Evolutionary conservation across 169 alveolate species (phyloP).

Genomic region (Plasmodium gallinaceum): DNA sequence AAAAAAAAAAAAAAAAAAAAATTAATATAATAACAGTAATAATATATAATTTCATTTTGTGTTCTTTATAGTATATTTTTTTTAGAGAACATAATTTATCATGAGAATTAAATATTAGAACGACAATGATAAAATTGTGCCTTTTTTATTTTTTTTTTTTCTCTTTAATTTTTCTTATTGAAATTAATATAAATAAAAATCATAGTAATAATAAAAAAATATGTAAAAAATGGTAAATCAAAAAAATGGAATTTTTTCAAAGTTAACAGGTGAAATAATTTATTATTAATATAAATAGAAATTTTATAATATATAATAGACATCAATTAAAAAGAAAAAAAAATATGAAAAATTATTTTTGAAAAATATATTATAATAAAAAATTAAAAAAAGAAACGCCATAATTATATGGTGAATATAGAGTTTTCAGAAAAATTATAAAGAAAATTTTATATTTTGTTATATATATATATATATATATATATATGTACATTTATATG

Average conservation of each 20-base stretch:
- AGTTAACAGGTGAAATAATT: slow-evolving; percentile 48
- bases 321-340: neutral
- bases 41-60: too few relatives aligned
- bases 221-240: slow-evolving; percentile 44
- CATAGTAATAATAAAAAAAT: neutral
- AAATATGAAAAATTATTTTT: neutral
- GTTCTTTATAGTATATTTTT: too few relatives aligned
- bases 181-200: neutral
- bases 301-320: neutral
- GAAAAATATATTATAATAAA: neutral
- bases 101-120: neutral
- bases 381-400: neutral
- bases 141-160: neutral
- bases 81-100: too few relatives aligned
- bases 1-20: too few relatives aligned
- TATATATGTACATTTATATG: too few relatives aligned
- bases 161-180: neutral
- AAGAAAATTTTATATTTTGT: too few relatives aligned
- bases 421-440: too few relatives aligned
- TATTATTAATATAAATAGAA: neutral
- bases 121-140: neutral
- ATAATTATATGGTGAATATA: neutral
- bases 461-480: too few relatives aligned
- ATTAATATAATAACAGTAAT: too few relatives aligned
- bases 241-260: slow-evolving; percentile 44